A percentile compares a stretch with the other conserved stretches of the same genome.
These are phyloP conservation scores for Penicillium verrucosum DNA, from an alignment of 2,329 filamentous ascomycete genomes.

Conservation along the genomic window DNA sequence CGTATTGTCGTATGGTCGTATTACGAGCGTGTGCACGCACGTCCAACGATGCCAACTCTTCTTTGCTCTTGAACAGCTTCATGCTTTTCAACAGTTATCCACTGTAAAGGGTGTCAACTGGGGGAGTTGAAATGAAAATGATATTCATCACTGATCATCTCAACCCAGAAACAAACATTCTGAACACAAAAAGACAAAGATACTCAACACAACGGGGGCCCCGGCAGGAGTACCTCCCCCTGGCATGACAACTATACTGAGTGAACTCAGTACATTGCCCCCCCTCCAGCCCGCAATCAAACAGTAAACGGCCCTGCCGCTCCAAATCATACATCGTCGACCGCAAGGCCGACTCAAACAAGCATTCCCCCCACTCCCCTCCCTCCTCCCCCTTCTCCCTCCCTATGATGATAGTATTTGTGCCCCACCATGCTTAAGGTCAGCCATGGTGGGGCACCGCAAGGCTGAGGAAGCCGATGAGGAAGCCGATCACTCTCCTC, in stretches of 20 bases:
- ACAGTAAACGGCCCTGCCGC: background rate
- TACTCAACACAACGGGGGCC: background rate
- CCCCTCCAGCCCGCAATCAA: background rate
- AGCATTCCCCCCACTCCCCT: background rate
- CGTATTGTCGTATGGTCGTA: background rate
- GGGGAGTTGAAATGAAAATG: background rate
- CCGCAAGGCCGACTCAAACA: background rate
- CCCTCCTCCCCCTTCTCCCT: too few species aligned
- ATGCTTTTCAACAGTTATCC: too few species aligned
- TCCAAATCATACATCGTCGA: background rate
- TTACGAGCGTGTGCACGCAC: background rate
- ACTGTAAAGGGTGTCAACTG: background rate
- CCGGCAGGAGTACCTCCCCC: background rate
- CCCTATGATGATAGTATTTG: background rate
- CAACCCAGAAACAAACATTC: background rate
- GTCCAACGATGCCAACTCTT: background rate
- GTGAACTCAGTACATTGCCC: background rate
- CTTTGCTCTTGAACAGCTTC: background rate
- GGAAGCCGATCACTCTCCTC: background rate
- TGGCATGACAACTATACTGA: background rate
- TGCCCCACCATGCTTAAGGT: background rate
- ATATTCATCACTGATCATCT: background rate
- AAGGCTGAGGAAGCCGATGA: background rate
- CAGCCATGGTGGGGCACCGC: background rate
- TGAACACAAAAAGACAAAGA: background rate